Evolutionary conservation across 225 moss, liverwort and hornwort species (phyloP).

Genomic region (Sphagnum contortum): DNA sequence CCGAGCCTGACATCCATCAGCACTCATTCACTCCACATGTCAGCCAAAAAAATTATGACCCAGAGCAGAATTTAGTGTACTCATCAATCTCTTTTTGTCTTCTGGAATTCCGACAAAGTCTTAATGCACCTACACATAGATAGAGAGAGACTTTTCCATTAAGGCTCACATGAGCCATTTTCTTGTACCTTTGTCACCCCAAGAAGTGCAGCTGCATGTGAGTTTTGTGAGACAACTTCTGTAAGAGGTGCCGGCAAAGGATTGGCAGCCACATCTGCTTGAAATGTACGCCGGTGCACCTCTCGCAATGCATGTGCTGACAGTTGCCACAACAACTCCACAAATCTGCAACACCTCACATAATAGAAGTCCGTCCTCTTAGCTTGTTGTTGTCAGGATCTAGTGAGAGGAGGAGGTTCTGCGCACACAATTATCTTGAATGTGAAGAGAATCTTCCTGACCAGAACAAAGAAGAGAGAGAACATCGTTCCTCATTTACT

Average conservation of each 20-base stretch:
- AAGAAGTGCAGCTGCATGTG: slow-evolving; percentile 78
- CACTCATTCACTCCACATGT: no score
- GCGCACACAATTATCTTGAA: no score
- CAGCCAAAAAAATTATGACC: no score
- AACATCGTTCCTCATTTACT: no score
- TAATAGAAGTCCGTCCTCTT: not conserved
- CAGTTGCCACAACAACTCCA: slow-evolving; percentile 95
- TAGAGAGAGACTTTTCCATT: no score
- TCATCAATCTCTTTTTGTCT: no score
- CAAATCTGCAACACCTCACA: slow-evolving; percentile 47
- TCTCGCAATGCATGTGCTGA: slow-evolving; percentile 94
- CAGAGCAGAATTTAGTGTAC: no score
- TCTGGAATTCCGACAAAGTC: no score
- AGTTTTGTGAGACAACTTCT: slow-evolving; percentile 74
- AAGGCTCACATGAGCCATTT: no score
- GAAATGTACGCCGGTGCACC: slow-evolving; percentile 85
- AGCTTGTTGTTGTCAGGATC: not conserved
- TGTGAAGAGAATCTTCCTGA: no score
- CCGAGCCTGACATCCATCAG: slow-evolving; percentile 23
- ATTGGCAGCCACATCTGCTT: slow-evolving; percentile 67
- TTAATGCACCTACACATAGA: no score
- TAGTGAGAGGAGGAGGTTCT: not conserved
- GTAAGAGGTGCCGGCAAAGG: slow-evolving; percentile 80
- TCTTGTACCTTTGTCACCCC: slow-evolving; percentile 70
- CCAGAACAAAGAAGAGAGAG: no score